These are phyloP conservation scores for Camellia oleifera DNA, from an alignment of 179 eudicot genomes.

Conservation along the genomic window DNA sequence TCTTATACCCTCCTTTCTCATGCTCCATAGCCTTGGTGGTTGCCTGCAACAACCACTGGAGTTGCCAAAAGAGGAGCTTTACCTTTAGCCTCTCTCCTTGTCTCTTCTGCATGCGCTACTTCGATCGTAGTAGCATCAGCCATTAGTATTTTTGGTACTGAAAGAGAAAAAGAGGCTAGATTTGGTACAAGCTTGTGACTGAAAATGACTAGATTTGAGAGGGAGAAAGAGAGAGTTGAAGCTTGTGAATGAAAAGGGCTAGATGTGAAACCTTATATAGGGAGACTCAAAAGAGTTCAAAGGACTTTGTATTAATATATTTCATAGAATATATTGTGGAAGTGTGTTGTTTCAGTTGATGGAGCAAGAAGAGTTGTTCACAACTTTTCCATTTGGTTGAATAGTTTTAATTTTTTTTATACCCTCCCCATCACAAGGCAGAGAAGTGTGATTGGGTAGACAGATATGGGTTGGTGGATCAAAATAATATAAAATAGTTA, in stretches of 20 bases:
- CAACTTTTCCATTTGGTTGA: slow-evolving; percentile 6
- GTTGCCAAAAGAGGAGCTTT: slow-evolving; percentile 27
- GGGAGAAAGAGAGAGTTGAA: slow-evolving; percentile 20
- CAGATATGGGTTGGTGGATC: neutral
- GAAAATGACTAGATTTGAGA: slow-evolving; percentile 8
- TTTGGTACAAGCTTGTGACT: slow-evolving; percentile 15
- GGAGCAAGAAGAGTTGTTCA: slow-evolving; percentile 26
- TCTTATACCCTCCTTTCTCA: slow-evolving; percentile 21
- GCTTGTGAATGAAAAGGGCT: slow-evolving; percentile 11
- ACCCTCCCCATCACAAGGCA: neutral
- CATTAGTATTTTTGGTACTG: neutral
- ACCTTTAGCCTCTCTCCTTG: slow-evolving; percentile 20
- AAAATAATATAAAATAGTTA: neutral
- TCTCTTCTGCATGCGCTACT: neutral
- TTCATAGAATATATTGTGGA: neutral
- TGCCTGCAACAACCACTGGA: neutral
- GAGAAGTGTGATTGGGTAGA: neutral
- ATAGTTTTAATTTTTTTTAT: neutral
- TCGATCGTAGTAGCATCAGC: neutral
- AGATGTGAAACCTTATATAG: slow-evolving; percentile 10
- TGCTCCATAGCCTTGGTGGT: neutral
- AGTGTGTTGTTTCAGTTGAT: slow-evolving; percentile 13
- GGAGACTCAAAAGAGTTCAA: neutral
- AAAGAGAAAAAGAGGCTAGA: slow-evolving; percentile 18
- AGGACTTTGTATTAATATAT: neutral